Evolutionary conservation across 148 eudicot genomes (phyloP).

Genomic region (Pharnaceum exiguum): DNA sequence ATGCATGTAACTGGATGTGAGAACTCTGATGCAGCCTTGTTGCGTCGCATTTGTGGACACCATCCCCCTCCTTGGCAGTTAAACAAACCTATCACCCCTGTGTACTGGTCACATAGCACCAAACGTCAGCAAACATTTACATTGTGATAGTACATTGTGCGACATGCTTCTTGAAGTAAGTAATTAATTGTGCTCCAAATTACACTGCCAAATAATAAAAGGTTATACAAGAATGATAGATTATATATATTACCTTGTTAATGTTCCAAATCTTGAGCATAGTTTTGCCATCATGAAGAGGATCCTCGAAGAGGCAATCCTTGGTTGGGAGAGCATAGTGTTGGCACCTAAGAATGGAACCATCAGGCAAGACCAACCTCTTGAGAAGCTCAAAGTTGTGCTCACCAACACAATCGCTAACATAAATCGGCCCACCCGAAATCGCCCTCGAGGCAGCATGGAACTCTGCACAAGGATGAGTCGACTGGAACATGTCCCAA

Average conservation of each 20-base stretch:
- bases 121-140: neutral
- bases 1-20: conserved; percentile 35
- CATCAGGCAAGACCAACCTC: conserved; percentile 75
- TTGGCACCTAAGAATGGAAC: conserved; percentile 61
- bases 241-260: conserved; percentile 43
- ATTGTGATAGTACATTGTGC: neutral
- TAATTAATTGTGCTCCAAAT: neutral
- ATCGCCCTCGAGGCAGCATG: conserved; percentile 90
- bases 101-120: conserved; percentile 27
- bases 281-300: conserved; percentile 69
- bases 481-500: conserved; percentile 95
- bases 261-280: conserved; percentile 91
- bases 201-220: neutral
- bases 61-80: conserved; percentile 95
- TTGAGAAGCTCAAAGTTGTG: conserved; percentile 69
- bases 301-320: conserved; percentile 79
- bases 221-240: neutral
- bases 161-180: neutral
- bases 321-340: conserved; percentile 70
- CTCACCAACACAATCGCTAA: conserved; percentile 72
- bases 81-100: conserved; percentile 79
- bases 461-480: conserved; percentile 81
- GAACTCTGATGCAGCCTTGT: conserved; percentile 47
- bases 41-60: conserved; percentile 47
- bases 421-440: conserved; percentile 80